Evolutionary conservation across 208 protist genomes (phyloP).

Genomic region (Trypanosomatidae sp.): DNA sequence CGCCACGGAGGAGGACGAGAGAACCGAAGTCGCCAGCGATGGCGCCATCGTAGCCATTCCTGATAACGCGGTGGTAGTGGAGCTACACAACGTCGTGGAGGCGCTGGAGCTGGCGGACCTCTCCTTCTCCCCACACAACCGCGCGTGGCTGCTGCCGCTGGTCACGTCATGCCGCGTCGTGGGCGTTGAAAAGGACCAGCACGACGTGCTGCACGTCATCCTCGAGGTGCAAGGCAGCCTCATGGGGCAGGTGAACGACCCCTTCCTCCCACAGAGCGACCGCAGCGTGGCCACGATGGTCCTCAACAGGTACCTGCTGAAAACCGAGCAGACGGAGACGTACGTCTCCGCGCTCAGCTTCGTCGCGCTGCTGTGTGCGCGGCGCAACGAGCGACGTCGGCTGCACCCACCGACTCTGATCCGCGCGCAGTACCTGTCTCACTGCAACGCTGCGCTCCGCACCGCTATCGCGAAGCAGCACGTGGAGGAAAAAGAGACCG

Average conservation of each 20-base stretch:
- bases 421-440: slow-evolving; percentile 71
- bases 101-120: slow-evolving; percentile 73
- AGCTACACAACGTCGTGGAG: slow-evolving; percentile 61
- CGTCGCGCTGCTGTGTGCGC: slow-evolving; percentile 48
- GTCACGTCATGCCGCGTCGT: slow-evolving; percentile 69
- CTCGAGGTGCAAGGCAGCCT: slow-evolving; percentile 74
- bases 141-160: slow-evolving; percentile 83
- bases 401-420: slow-evolving; percentile 78
- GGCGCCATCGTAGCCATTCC: slow-evolving; percentile 37
- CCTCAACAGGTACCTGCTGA: slow-evolving; percentile 43
- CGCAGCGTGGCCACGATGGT: slow-evolving; percentile 62
- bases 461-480: slow-evolving; percentile 61
- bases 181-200: slow-evolving; percentile 49
- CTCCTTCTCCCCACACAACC: slow-evolving; percentile 64
- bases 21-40: slow-evolving; percentile 13
- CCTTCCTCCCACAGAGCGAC: slow-evolving; percentile 70
- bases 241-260: slow-evolving; percentile 41
- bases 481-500: slow-evolving; percentile 61
- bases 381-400: slow-evolving; percentile 52
- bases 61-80: slow-evolving; percentile 82
- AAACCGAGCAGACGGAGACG: slow-evolving; percentile 41
- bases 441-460: slow-evolving; percentile 66
- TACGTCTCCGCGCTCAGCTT: slow-evolving; percentile 40
- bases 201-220: slow-evolving; percentile 73
- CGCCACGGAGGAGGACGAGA: slow-evolving; percentile 25